A percentile compares a stretch with the other conserved stretches of the same genome.
Evolutionary conservation across 2,329 filamentous ascomycete species (phyloP).

Genomic region (Neopestalotiopsis sp.): DNA sequence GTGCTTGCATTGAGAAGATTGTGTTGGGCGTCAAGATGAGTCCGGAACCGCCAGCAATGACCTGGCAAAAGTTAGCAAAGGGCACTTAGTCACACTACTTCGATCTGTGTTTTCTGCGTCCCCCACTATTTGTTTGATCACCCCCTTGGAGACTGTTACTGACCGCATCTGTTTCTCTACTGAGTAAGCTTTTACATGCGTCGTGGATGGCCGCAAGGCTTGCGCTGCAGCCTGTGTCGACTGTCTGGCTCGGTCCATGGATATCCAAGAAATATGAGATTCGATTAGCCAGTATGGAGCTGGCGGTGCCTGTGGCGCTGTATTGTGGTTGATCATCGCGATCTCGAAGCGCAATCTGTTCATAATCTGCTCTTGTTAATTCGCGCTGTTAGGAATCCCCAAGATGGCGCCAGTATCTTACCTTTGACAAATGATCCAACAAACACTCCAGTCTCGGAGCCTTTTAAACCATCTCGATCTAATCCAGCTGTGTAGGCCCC

Average conservation of each 20-base stretch:
- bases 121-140: too few species aligned
- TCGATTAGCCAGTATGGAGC: conserved; percentile 43
- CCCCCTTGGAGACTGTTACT: conserved; percentile 13
- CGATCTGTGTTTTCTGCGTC: too few species aligned
- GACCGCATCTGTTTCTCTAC: conserved; percentile 35
- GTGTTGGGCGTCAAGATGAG: conserved; percentile 60
- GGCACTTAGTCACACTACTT: too few species aligned
- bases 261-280: conserved; percentile 48
- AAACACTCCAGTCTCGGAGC: conserved; percentile 31
- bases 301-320: conserved; percentile 39
- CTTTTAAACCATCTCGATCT: conserved; percentile 24
- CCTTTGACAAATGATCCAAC: conserved; percentile 32
- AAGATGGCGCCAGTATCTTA: conserved; percentile 10
- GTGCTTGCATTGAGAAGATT: conserved; percentile 60
- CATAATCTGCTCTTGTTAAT: conserved; percentile 33
- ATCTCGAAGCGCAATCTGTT: conserved; percentile 31
- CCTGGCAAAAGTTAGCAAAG: conserved; percentile 28
- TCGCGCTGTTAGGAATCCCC: background rate
- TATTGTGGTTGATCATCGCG: conserved; percentile 32
- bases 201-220: conserved; percentile 47
- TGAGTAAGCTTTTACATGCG: conserved; percentile 41
- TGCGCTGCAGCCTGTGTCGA: conserved; percentile 53
- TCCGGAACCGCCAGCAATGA: conserved; percentile 55
- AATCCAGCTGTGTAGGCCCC: conserved; percentile 24
- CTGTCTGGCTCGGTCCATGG: conserved; percentile 44